phyloP scores from a whole-genome alignment of 371 early-diverging fungal genomes.

The Rhizopus arrhizus region DNA sequence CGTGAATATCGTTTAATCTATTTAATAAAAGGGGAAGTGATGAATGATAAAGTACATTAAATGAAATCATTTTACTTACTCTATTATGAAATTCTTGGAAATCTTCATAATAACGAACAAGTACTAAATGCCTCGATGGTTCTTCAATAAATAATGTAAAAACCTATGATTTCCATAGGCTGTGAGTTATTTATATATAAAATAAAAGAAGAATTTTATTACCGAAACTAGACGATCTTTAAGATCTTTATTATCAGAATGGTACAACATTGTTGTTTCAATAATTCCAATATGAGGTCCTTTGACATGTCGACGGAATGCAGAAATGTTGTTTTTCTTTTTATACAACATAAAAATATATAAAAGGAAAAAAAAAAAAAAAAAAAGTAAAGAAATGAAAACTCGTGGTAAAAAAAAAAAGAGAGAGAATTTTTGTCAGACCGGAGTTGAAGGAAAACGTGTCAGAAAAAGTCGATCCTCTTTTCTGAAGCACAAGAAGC shows the following conservation, averaged over 20 bases:
- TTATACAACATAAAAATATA: conserved; percentile 2
- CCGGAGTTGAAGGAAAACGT: conserved; percentile 6
- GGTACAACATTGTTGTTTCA: conserved; percentile 29
- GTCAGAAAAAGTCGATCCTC: background rate
- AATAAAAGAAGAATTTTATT: background rate
- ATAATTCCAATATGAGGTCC: conserved; percentile 28
- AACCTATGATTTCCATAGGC: conserved; percentile 34
- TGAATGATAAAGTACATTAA: background rate
- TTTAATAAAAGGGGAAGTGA: background rate
- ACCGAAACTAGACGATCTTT: conserved; percentile 29
- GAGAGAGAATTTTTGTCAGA: background rate
- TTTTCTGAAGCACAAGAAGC: too few species aligned
- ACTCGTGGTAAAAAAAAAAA: background rate
- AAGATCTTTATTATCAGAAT: conserved; percentile 6
- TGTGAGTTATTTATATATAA: background rate
- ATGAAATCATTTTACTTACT: conserved; percentile 29
- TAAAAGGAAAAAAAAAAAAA: background rate
- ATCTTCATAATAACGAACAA: conserved; percentile 61
- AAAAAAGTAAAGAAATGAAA: conserved; percentile 4
- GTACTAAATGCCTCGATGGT: conserved; percentile 42
- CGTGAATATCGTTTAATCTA: conserved; percentile 39
- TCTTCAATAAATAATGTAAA: conserved; percentile 62
- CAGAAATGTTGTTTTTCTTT: conserved; percentile 1
- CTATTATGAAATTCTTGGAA: conserved; percentile 64
- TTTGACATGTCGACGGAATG: conserved; percentile 2